Conservation (phyloP, 768 basidiomycete genomes). For the Suillus sp. region DNA sequence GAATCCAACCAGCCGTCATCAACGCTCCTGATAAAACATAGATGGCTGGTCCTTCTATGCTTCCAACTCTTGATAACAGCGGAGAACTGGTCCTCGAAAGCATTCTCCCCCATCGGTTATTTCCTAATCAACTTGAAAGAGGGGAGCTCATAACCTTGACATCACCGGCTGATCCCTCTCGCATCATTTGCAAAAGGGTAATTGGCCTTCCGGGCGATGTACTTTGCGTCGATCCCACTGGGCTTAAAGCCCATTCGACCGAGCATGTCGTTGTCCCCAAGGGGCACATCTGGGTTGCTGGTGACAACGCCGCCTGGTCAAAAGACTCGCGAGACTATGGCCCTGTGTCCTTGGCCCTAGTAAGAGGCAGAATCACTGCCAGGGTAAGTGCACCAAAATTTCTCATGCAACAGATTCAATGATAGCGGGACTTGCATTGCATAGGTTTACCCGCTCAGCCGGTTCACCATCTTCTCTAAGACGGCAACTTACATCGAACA, state of each 20-base stretch:
- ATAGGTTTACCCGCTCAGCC: constrained; percentile 34
- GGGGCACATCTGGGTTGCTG: constrained; percentile 88
- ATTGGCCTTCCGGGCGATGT: constrained; percentile 89
- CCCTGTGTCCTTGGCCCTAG: constrained; percentile 79
- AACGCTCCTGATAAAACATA: constrained; percentile 28
- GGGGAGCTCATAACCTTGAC: constrained; percentile 78
- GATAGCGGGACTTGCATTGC: constrained; percentile 9
- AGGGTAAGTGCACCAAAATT: constrained; percentile 47
- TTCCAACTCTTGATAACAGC: constrained; percentile 63
- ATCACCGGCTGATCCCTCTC: constrained; percentile 68
- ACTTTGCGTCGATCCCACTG: constrained; percentile 87
- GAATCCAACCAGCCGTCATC: constrained; percentile 6
- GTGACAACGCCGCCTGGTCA: constrained; percentile 84
- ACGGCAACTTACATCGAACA: constrained; percentile 25
- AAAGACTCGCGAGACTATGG: constrained; percentile 93
- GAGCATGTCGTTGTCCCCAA: constrained; percentile 80
- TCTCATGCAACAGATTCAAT: constrained; percentile 1
- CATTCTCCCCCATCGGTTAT: constrained; percentile 53
- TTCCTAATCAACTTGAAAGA: constrained; percentile 53
- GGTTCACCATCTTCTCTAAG: constrained; percentile 30
- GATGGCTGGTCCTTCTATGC: constrained; percentile 80
- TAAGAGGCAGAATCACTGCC: constrained; percentile 67
- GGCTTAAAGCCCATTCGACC: constrained; percentile 56
- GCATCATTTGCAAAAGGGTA: constrained; percentile 84
- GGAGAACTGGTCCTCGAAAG: constrained; percentile 71